phyloP scores from a whole-genome alignment of 2,329 filamentous ascomycete genomes.

The Colletotrichum eremochloae region DNA sequence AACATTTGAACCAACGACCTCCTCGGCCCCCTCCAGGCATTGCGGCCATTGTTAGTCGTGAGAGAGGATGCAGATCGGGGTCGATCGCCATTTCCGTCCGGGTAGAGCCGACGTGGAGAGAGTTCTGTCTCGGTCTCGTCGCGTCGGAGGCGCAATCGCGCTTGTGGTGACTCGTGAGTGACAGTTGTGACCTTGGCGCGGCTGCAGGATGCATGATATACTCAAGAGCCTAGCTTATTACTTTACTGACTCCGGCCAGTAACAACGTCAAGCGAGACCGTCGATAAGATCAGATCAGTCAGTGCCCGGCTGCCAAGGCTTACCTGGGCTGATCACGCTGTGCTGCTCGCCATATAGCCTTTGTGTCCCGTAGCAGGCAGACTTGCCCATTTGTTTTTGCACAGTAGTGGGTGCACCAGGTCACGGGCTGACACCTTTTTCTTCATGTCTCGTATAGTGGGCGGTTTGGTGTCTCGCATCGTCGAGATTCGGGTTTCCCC shows the following conservation, averaged over 20 bases:
- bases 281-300: neutral
- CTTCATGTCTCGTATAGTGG: neutral
- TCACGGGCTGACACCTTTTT: neutral
- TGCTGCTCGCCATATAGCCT: neutral
- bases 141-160: neutral
- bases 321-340: neutral
- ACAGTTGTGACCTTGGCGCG: neutral
- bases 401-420: neutral
- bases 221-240: neutral
- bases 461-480: neutral
- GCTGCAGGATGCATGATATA: too few species aligned
- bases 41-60: neutral
- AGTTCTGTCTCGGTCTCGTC: slow-evolving; percentile 1
- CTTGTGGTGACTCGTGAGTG: neutral
- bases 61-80: neutral
- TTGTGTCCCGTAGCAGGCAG: neutral
- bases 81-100: neutral
- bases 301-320: neutral
- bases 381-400: neutral
- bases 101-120: neutral
- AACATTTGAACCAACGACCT: neutral
- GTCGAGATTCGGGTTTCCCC: neutral
- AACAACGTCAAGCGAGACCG: neutral
- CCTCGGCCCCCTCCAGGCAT: too few species aligned
- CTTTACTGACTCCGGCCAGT: neutral